Evolutionary conservation across 192 early-diverging fungal genomes (phyloP), one percentile per base, ranked within the genome.

Genomic region (Entomortierella chlamydospora): DNA sequence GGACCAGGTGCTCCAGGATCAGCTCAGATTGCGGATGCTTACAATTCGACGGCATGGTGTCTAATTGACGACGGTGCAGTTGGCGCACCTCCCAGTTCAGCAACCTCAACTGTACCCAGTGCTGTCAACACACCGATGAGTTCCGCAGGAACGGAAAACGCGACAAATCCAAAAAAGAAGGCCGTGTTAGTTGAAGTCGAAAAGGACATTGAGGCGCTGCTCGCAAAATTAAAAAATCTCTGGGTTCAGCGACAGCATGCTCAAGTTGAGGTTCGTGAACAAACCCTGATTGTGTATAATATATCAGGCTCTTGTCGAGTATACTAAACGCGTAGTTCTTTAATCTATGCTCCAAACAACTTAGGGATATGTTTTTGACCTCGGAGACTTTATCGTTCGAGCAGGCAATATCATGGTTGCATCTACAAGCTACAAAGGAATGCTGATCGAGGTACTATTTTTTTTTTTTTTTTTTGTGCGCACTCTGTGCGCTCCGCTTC

Each of bases 361-460:
- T 23, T 47, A 88, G 86, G 86, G 86, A 9, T 64, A 79, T 11
- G 81, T 83, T 29, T 88, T 72, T 62, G 86, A 88, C 28, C 63
- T 86, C 15, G 86, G 83, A 7, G 86, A 88, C 67, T 88, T 88
- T 62, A 86, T 85, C 23, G 74, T 88, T 22, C 78, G 86, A 11
- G 81, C 82, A n/a, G 86, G 84, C 4, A 88, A 88, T 43, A 84
- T 88, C 42, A 72, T 86, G 49, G 70, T 88, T 23, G 86, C 83
- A 29, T 80, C 82, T 22, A 82, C 86, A 15, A 79, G 60, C 17
- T 88, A 88, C 72, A 88, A 88, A 52, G 86, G 86, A 12, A 72
- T 88, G 23, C 72, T 88, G n/a, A 70, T 88, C 37, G 86, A 88
- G 83, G 86, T 86, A 78, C 50, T 33, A 2, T 45, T 25, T 28